Percentiles rank a stretch among this genome's conserved stretches.
Conservation (phyloP, 2,329 filamentous ascomycete genomes). For the Fusarium ambrosium region DNA sequence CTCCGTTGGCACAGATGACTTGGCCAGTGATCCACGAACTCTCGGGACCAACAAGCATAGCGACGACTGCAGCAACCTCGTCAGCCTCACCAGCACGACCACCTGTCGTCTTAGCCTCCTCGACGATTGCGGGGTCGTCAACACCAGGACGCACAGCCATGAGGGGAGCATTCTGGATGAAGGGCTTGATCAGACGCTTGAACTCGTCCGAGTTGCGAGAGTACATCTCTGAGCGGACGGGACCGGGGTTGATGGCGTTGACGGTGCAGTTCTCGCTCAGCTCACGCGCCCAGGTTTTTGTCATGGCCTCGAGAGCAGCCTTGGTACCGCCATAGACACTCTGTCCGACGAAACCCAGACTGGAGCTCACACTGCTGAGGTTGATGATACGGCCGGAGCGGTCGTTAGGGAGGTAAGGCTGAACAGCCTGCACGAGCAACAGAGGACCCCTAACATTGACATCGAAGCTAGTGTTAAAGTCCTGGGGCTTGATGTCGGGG, state of each 20-base stretch:
- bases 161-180: slow-evolving; percentile 47
- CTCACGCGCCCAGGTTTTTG: slow-evolving; percentile 67
- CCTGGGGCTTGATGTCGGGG: slow-evolving; percentile 69
- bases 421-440: slow-evolving; percentile 78
- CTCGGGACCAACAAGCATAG: slow-evolving; percentile 45
- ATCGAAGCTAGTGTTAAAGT: slow-evolving; percentile 78
- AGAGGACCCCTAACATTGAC: slow-evolving; percentile 86
- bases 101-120: slow-evolving; percentile 46
- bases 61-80: slow-evolving; percentile 43
- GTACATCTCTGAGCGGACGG: slow-evolving; percentile 66
- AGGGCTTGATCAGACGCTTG: slow-evolving; percentile 47
- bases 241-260: slow-evolving; percentile 68
- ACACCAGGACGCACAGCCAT: slow-evolving; percentile 44
- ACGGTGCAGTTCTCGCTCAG: slow-evolving; percentile 65
- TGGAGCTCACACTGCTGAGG: slow-evolving; percentile 64
- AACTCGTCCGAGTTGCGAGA: slow-evolving; percentile 48
- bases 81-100: slow-evolving; percentile 46
- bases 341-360: slow-evolving; percentile 63
- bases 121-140: slow-evolving; percentile 43
- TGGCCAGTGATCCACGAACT: slow-evolving; percentile 47
- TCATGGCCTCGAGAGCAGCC: slow-evolving; percentile 68
- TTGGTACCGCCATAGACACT: slow-evolving; percentile 68
- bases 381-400: slow-evolving; percentile 71
- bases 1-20: slow-evolving; percentile 48
- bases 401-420: slow-evolving; percentile 78